Base-by-base conservation (phyloP, 768 basidiomycete genomes). In the Mycena galopus region DNA sequence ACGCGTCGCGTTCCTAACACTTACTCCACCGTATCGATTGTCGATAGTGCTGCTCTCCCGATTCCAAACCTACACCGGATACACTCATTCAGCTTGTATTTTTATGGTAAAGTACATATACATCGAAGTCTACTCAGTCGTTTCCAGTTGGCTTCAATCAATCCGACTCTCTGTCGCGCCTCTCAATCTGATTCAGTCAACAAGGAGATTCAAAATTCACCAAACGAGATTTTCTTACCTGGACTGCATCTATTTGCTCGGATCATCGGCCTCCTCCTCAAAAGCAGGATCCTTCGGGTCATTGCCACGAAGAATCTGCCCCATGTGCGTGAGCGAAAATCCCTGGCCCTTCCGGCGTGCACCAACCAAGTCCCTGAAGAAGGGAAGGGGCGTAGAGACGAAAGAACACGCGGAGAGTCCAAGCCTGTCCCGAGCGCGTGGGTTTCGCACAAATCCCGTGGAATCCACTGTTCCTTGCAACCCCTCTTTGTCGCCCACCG, bases 301-400 rank as follows among this genome's bases (percentile, higher is more conserved):
- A 42, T 69, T 69, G 27, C 67, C 67, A 17, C 67, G 67, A 17
- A 69, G 37, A 19, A 69, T 62, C 42, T 69, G 67, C 16, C 67
- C 67, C 59, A 62, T 62, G 33, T 69, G 67, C 67, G 67, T 62
- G 12, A 69, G 53, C n/a, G 53, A 39, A n/a, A 69, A 62, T 8
- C 67, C 67, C 27, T 69, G 67, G 1, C 67, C 67, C 39, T 69
- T 69, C 29, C 67, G 55, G 5, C 67, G 67, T 53, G 59, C 11
- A 29, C 50, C 67, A 12, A 56, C 39, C 19, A 69, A 19, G 6
- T 56, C 60, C 23, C 67, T 39, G 67, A 69, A 61, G 30, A 69
- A 69, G 5, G 67, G 60, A 53, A 69, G 67, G 14, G 67, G 67
- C 16, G 25, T 55, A 14, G 59, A 53, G 32, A 7, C n/a, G 53